A percentile compares a stretch with the other conserved stretches of the same genome.
Evolutionary conservation across 129 eudicot genomes (phyloP).

Genomic region (Apium graveolens): DNA sequence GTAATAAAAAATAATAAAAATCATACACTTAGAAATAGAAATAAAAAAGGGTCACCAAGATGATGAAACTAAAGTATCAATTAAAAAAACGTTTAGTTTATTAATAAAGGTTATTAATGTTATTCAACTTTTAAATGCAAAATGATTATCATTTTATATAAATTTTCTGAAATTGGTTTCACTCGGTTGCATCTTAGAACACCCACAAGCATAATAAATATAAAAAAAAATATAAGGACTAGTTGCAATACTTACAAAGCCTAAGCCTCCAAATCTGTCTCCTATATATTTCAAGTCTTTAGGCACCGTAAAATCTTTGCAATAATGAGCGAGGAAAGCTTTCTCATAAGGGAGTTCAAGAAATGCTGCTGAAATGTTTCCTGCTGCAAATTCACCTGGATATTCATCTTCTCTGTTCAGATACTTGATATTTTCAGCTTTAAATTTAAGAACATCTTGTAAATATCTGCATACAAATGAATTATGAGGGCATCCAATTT

Average conservation of each 20-base stretch:
- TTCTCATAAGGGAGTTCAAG: slow-evolving; percentile 30
- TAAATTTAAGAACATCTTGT: slow-evolving; percentile 13
- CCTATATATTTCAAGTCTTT: slow-evolving; percentile 17
- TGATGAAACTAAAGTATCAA: too few relatives aligned
- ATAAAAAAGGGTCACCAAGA: too few relatives aligned
- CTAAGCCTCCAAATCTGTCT: slow-evolving; percentile 29
- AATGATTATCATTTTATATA: too few relatives aligned
- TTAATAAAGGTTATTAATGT: too few relatives aligned
- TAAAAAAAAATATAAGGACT: background rate
- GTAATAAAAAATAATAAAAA: too few relatives aligned
- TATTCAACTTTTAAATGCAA: too few relatives aligned
- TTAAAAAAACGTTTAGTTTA: too few relatives aligned
- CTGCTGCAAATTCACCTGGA: slow-evolving; percentile 16
- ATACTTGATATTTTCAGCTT: slow-evolving; percentile 17
- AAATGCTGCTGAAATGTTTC: slow-evolving; percentile 27
- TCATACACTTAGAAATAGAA: too few relatives aligned
- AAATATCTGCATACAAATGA: slow-evolving; percentile 25
- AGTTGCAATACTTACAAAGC: slow-evolving; percentile 23
- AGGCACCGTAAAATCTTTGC: slow-evolving; percentile 18
- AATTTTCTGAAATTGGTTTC: too few relatives aligned
- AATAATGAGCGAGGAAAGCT: slow-evolving; percentile 18
- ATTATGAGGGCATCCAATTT: slow-evolving; percentile 23
- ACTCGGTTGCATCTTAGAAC: too few relatives aligned
- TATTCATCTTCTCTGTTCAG: slow-evolving; percentile 11
- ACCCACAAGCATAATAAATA: background rate